Evolutionary conservation across 192 early-diverging fungal genomes (phyloP).

Genomic region (Funneliformis mosseae): DNA sequence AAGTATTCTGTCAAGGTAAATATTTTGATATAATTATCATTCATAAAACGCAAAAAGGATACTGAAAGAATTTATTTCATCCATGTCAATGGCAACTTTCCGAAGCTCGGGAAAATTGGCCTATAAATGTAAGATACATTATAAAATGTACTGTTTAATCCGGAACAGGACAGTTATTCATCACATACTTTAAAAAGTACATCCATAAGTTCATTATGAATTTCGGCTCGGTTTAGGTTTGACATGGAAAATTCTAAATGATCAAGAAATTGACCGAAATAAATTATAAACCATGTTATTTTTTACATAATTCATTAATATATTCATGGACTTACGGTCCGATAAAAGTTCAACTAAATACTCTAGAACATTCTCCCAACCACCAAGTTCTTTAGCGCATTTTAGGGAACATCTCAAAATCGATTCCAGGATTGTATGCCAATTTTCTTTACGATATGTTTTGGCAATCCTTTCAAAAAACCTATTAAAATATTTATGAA

Average conservation of each 20-base stretch:
- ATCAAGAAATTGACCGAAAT: background rate
- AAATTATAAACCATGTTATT: background rate
- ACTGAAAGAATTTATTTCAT: conserved; percentile 30
- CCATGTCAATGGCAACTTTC: conserved; percentile 23
- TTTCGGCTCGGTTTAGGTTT: conserved; percentile 34
- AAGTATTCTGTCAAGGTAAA: background rate
- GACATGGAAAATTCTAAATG: conserved; percentile 34
- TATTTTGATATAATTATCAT: background rate
- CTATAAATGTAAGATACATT: background rate
- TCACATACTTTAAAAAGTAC: conserved; percentile 17
- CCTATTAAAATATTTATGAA: conserved; percentile 31
- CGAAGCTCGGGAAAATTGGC: background rate
- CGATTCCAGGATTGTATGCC: conserved; percentile 69
- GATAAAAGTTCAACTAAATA: conserved; percentile 74
- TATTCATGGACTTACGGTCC: conserved; percentile 36
- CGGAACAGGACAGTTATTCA: background rate
- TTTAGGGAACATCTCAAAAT: conserved; percentile 65
- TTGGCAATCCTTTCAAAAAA: conserved; percentile 89
- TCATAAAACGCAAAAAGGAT: background rate
- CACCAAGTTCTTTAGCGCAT: conserved; percentile 71
- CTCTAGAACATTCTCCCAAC: conserved; percentile 63
- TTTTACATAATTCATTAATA: background rate
- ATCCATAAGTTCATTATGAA: conserved; percentile 44
- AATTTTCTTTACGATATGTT: conserved; percentile 87
- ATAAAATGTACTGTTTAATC: background rate